Evolutionary conservation across 495 filamentous ascomycete genomes (phyloP), one percentile per base, ranked within the genome.

Genomic region (Extremus antarcticus): DNA sequence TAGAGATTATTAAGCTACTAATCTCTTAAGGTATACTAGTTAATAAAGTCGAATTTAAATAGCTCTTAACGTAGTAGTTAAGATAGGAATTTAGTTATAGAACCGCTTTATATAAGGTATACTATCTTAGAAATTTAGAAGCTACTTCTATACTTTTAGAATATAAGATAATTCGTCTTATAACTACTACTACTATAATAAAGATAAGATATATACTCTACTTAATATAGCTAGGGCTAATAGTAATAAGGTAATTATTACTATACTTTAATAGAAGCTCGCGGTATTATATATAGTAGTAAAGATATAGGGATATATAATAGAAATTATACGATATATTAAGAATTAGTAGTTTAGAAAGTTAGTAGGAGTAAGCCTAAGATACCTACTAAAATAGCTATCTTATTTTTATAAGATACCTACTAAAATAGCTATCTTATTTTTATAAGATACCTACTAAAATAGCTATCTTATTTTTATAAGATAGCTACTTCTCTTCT

Each of bases 131-230:
- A 21, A 45, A 45, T 45, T 45, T n/a, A 45, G 41, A 45, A 45
- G 41, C 41, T 45, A 45, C 41, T 45, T 45, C 41, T 45, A n/a
- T n/a, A n/a, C 41, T 45, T 45, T n/a, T 45, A n/a, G 41, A 45
- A 45, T n/a, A 45, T 45, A n/a, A n/a, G 41, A 7, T 45, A 17
- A 45, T 45, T n/a, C 41, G 16, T 45, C 4, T 17, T 45, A n/a
- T 45, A 45, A 45, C 19, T n/a, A n/a, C 41, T n/a, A n/a, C 41
- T 45, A 45, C 41, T 45, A 45, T 45, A 17, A 45, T n/a, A n/a
- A 45, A 21, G 41, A 45, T 7, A n/a, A 45, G 15, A 7, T 9
- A 45, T 45, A n/a, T n/a, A 45, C 41, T 45, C 41, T n/a, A 45
- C 41, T 45, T 45, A n/a, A 45, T 17, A n/a, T 45, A 7, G 41